A percentile compares a stretch with the other conserved stretches of the same genome.
Conservation (phyloP, 2,329 filamentous ascomycete species). For the Colletotrichum incanum region DNA sequence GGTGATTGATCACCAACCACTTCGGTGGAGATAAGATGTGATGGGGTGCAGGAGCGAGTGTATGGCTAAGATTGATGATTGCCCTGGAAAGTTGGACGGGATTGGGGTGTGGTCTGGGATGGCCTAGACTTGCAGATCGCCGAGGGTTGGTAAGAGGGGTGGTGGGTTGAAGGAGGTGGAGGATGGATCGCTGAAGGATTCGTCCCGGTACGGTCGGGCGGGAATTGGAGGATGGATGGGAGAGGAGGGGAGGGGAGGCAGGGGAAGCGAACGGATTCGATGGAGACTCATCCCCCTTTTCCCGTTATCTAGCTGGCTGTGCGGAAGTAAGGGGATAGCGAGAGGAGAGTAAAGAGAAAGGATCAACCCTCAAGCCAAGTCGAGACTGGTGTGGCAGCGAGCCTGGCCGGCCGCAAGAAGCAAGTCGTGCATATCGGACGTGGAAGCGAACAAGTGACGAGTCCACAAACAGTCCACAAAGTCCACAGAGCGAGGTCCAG, state of each 20-base stretch:
- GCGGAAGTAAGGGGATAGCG: neutral
- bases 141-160: conserved; percentile 22
- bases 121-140: conserved; percentile 41
- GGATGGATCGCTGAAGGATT: conserved; percentile 38
- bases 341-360: conserved; percentile 27
- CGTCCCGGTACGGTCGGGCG: conserved; percentile 31
- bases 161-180: conserved; percentile 4
- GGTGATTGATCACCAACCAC: conserved; percentile 8
- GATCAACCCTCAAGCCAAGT: conserved; percentile 24
- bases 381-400: neutral
- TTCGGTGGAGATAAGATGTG: conserved; percentile 30
- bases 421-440: neutral
- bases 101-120: conserved; percentile 9
- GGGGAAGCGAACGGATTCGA: conserved; percentile 3
- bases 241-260: neutral
- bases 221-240: conserved; percentile 20
- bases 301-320: neutral
- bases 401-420: neutral
- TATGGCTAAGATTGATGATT: conserved; percentile 18
- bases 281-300: conserved; percentile 2
- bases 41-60: conserved; percentile 13
- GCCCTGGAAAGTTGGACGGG: conserved; percentile 19
- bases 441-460: neutral
- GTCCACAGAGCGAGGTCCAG: neutral
- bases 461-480: conserved; percentile 4